phyloP scores from a whole-genome alignment of 805 yeast genomes.

The Metschnikowia proteae region DNA sequence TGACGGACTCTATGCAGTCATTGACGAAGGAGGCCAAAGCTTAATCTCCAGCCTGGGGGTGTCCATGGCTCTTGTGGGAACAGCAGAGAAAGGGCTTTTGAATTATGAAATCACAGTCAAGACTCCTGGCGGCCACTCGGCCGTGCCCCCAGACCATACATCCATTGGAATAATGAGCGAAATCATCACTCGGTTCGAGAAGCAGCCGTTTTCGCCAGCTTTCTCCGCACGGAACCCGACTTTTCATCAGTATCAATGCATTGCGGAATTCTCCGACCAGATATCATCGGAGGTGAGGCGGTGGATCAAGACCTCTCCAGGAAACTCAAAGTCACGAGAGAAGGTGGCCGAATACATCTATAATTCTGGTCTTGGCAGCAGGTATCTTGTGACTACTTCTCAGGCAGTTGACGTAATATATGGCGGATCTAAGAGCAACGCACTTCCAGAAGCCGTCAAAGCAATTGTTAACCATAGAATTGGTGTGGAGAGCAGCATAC shows the following conservation, averaged over 20 bases:
- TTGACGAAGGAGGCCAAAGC: slow-evolving; percentile 17
- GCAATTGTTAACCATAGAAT: slow-evolving; percentile 34
- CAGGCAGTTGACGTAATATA: slow-evolving; percentile 32
- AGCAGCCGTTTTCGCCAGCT: slow-evolving; percentile 46
- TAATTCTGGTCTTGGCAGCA: slow-evolving; percentile 18
- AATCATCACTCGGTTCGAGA: slow-evolving; percentile 52
- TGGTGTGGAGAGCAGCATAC: slow-evolving; percentile 27
- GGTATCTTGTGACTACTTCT: slow-evolving; percentile 31
- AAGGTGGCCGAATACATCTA: slow-evolving; percentile 18
- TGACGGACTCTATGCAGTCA: slow-evolving; percentile 14
- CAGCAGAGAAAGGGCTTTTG: slow-evolving; percentile 13
- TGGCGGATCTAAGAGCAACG: slow-evolving; percentile 39
- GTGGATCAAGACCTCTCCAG: slow-evolving; percentile 31
- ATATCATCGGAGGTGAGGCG: slow-evolving; percentile 21
- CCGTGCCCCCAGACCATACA: slow-evolving; percentile 48
- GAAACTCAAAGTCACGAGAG: slow-evolving; percentile 29
- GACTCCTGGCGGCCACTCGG: too few relatives aligned
- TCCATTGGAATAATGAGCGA: slow-evolving; percentile 70
- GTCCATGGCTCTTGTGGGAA: slow-evolving; percentile 12
- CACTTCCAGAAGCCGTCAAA: slow-evolving; percentile 31
- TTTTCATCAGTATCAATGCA: slow-evolving; percentile 53
- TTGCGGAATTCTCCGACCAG: slow-evolving; percentile 41
- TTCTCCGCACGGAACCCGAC: slow-evolving; percentile 60
- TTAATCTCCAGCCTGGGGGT: slow-evolving; percentile 4
- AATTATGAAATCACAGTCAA: not conserved